Conservation (phyloP, 768 basidiomycete species). For the Collybia sordida region DNA sequence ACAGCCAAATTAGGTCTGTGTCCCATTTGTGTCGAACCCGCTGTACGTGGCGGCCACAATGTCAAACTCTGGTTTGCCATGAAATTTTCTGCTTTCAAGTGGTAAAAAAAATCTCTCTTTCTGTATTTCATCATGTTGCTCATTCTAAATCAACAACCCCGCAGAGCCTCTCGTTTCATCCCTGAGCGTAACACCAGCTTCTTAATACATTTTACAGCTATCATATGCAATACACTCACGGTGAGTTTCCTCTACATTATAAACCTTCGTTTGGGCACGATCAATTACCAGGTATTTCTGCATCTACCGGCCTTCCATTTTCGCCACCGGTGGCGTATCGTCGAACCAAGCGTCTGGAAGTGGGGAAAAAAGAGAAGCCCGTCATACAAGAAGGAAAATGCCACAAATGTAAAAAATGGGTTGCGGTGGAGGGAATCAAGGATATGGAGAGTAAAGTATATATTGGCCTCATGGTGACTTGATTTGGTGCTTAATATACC, state of each 20-base stretch:
- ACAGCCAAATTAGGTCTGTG: conserved; percentile 72
- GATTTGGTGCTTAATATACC: not conserved
- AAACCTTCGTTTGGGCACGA: conserved; percentile 3
- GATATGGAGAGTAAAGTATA: conserved; percentile 69
- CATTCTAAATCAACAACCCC: not conserved
- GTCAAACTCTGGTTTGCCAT: conserved; percentile 71
- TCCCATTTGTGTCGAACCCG: conserved; percentile 69
- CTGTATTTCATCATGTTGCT: not conserved
- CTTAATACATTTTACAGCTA: conserved; percentile 44
- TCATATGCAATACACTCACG: conserved; percentile 81
- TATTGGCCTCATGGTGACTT: not conserved
- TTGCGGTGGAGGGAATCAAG: conserved; percentile 72
- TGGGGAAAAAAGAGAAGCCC: conserved; percentile 60
- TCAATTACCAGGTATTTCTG: conserved; percentile 59
- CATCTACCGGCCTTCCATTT: conserved; percentile 67
- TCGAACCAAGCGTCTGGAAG: conserved; percentile 36
- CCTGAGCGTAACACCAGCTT: not conserved
- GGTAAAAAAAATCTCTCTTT: conserved; percentile 45
- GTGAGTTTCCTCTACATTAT: conserved; percentile 32
- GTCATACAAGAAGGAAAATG: conserved; percentile 71
- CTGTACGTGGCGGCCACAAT: conserved; percentile 60
- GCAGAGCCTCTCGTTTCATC: conserved; percentile 15
- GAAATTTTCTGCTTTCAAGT: conserved; percentile 86
- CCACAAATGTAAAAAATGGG: conserved; percentile 75
- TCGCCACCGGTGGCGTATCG: conserved; percentile 74